Base-by-base conservation (phyloP, 495 filamentous ascomycete genomes). In the Achaetomiella virescens region DNA sequence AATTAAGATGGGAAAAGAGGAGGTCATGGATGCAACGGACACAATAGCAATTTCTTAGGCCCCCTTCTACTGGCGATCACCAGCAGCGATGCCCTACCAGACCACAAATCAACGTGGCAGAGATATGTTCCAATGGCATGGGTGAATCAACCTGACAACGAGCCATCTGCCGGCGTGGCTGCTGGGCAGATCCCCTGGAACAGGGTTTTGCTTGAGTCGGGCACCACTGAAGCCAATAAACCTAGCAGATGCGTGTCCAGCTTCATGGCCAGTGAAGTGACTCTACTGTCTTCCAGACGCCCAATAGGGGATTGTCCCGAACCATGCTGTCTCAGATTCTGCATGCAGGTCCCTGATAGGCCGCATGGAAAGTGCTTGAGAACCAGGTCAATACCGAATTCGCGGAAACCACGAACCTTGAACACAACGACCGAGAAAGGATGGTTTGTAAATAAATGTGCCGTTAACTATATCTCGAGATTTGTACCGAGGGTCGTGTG, bases 191-290 rank as follows among this genome's bases (percentile, higher is more conserved):
- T 53, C 31, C 51, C 31, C 49, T 12, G 20, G 12, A 45, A 36
- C 25, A 36, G 27, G 36, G 12, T 15, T 14, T 3, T 5, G 17
- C 1, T n/a, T 6, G n/a, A 52, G 37, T 53, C 44, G 51, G 51
- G 51, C 51, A 36, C 6, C 11, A 20, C 25, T 2, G 24, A 43
- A 52, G 8, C 4, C 3, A n/a, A 41, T 20, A 15, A 8, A 33
- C 48, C 1, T 7, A 20, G 2, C 3, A 38, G 21, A n/a, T 52
- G 37, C 49, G 49, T 52, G 51, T 44, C 29, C 27, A 18, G 27
- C 27, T 52, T 53, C 9, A 8, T 44, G 36, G 41, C 51, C 51
- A 53, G 51, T 45, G 51, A 36, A 31, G 24, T 44, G 21, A 11
- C 22, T 10, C 15, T 14, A 15, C 10, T 29, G 27, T 15, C 6